Base-by-base conservation (phyloP, 2,329 filamentous ascomycete species). In the Plectosphaerella sp. region DNA sequence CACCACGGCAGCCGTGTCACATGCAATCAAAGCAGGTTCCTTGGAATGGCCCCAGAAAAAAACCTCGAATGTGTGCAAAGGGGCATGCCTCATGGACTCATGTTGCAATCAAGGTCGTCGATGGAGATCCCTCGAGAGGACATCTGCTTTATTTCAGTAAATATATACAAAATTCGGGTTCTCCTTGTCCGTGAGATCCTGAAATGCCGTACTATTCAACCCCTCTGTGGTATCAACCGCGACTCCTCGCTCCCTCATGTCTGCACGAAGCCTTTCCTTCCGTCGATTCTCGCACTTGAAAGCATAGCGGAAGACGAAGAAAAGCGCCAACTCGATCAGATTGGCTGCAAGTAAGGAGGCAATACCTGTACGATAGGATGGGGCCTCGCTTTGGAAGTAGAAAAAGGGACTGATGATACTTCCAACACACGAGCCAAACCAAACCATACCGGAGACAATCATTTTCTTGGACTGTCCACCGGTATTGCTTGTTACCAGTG, bases 361-460 rank as follows among this genome's bases (percentile, higher is more conserved):
- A 41, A 75, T 73, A 8, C 72, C 74, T 1, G 70, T 62, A 12
- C 59, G 62, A 24, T 74, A 74, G 4, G 62, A 63, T 5, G 70
- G 72, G 3, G 72, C 70, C 56, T 86, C 79, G n/a, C 71, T 60
- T 0, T 73, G 66, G 48, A 77, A 76, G 64, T 84, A 86, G 67
- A 86, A 85, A 64, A 85, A 84, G 0, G 83, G 83, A 0, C 82
- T 78, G 4, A 74, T 76, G 42, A 86, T 82, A 59, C 86, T 85
- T 5, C 82, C 82, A 2, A 78, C 73, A 58, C 80, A 84, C 52
- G 80, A 80, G 0, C 79, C 80, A 10, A 85, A 69, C 67, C 82
- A 84, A 2, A 84, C 71, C 52, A 82, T 75, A 1, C 78, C 81
- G 20, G 82, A 83, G n/a, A 81, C 82, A 24, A 84, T 77, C 45